A percentile compares a stretch with the other conserved stretches of the same genome.
phyloP scores from a whole-genome alignment of 108 stramenopile species.

The Pelagomonas calceolata region DNA sequence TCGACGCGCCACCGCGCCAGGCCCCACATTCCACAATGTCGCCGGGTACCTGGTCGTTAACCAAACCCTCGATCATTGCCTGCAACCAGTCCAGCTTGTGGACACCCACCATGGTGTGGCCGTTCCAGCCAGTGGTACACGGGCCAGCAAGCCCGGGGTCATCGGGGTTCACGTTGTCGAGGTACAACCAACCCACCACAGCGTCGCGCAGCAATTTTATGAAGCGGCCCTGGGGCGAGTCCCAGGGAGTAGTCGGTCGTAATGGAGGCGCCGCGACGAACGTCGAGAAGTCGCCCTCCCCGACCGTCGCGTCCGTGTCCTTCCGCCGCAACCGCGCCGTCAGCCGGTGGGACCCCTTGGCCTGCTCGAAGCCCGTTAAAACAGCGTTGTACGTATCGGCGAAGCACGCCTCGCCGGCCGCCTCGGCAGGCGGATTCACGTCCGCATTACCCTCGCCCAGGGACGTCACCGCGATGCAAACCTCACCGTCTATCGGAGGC shows the following conservation, averaged over 20 bases:
- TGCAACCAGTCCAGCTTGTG: not conserved
- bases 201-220: not conserved
- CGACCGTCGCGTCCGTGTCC: not conserved
- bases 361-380: not conserved
- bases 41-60: not conserved
- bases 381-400: not conserved
- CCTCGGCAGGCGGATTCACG: too few species aligned
- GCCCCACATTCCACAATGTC: conserved; percentile 3
- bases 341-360: not conserved
- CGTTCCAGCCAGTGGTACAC: not conserved
- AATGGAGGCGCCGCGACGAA: not conserved
- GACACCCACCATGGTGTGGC: not conserved
- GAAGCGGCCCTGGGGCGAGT: not conserved
- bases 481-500: not conserved
- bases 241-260: not conserved
- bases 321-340: not conserved
- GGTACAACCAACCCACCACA: not conserved
- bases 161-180: not conserved
- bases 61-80: not conserved
- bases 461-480: not conserved
- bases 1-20: conserved; percentile 5
- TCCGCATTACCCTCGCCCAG: not conserved
- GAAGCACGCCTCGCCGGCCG: not conserved
- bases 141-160: not conserved
- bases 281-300: not conserved